Evolutionary conservation across 208 protist genomes (phyloP), one percentile per base, ranked within the genome.

Genomic region (Acanthamoeba polyphaga): DNA sequence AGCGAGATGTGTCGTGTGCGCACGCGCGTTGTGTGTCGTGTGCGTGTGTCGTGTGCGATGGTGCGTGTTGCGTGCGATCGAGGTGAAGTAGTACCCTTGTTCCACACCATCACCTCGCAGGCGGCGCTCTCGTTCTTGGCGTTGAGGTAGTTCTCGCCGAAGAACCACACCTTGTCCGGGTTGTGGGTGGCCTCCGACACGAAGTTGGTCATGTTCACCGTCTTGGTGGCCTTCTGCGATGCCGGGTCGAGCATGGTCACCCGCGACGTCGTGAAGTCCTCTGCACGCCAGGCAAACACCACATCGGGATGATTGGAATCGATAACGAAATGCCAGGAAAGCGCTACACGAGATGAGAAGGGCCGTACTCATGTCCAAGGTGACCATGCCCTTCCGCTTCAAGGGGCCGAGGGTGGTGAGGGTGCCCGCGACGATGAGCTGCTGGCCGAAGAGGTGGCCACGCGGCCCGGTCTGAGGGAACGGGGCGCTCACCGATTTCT

Each of bases 101-200:
- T 58, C 76, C 76, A 85, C 13, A 29, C 32, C n/a, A 32, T 32
- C 19, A 85, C 76, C n/a, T 85, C 76, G 29, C 76, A 85, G 19
- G 43, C 0, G 34, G 76, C 76, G 49, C 60, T 85, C 27, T 85
- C 76, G 76, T 85, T 58, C 76, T 85, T 85, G 22, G 43, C 10
- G 76, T 85, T 85, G 76, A 85, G 76, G 38, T 85, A 85, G 76
- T 85, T 85, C 76, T 85, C 76, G 76, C 76, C 76, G 27, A 85
- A 85, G 76, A 85, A 85, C 76, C 76, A 85, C 43, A 85, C 43
- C 76, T 85, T 51, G 76, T 85, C 76, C 0, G 76, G 76, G 76
- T 85, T 85, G 76, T 85, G 49, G 12, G 76, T 85, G 49, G 43
- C 46, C 15, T 51, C 76, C 7, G 76, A 58, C 46, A 85, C 76